Evolutionary conservation across 495 filamentous ascomycete genomes (phyloP).

Genomic region (Hypoxylon rickii): DNA sequence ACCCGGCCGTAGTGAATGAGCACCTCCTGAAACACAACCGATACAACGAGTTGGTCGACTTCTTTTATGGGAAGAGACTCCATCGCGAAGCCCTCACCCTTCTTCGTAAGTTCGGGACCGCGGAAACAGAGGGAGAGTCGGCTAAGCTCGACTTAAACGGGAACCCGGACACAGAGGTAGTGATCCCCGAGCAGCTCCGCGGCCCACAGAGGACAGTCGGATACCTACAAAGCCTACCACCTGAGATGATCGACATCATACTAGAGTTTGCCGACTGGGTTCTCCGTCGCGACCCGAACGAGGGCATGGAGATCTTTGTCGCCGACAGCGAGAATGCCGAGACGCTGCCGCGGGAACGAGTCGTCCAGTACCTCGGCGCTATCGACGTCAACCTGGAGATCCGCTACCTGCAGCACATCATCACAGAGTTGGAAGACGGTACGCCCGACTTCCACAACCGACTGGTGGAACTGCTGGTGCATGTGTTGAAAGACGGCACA

Average conservation of each 20-base stretch:
- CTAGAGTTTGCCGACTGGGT: conserved; percentile 93
- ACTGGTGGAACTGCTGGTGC: conserved; percentile 76
- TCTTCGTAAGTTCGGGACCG: conserved; percentile 79
- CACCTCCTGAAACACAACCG: conserved; percentile 84
- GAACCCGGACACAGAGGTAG: conserved; percentile 35
- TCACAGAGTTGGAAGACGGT: conserved; percentile 81
- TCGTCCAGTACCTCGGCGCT: conserved; percentile 71
- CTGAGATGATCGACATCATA: conserved; percentile 87
- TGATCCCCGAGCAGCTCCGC: conserved; percentile 68
- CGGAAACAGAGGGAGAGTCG: conserved; percentile 56
- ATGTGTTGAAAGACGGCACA: conserved; percentile 58
- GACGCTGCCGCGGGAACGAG: conserved; percentile 75
- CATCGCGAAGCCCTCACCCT: conserved; percentile 87
- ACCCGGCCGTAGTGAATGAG: conserved; percentile 93
- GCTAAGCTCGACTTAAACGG: conserved; percentile 37
- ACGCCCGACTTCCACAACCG: conserved; percentile 86
- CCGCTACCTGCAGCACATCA: conserved; percentile 88
- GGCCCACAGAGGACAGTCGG: conserved; percentile 82
- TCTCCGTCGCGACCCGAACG: conserved; percentile 65
- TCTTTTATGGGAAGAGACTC: conserved; percentile 92
- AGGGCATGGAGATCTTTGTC: conserved; percentile 95
- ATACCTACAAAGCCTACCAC: conserved; percentile 88
- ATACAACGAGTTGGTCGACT: conserved; percentile 94
- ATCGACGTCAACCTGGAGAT: conserved; percentile 74
- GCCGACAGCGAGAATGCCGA: conserved; percentile 95